Evolutionary conservation across 1,139 yeast genomes (phyloP).

Genomic region (Chernovozyma sophiae-reginae): DNA sequence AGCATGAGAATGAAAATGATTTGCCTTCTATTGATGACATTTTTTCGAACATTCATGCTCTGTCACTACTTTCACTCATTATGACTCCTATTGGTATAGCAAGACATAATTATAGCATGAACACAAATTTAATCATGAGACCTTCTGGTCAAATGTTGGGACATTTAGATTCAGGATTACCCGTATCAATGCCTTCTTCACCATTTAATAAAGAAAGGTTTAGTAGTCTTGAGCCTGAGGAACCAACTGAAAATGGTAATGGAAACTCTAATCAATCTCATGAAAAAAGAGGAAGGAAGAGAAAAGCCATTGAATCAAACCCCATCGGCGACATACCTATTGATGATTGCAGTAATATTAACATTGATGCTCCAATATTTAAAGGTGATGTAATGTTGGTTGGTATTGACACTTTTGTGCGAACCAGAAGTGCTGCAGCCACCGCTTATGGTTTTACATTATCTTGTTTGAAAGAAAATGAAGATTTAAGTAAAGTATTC

Average conservation of each 20-base stretch:
- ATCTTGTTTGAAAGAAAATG: conserved; percentile 47
- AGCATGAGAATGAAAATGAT: conserved; percentile 22
- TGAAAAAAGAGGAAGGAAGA: conserved; percentile 30
- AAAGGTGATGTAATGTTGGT: conserved; percentile 88
- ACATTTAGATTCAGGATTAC: conserved; percentile 5
- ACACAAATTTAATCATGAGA: conserved; percentile 63
- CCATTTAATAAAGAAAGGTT: conserved; percentile 6
- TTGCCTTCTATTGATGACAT: conserved; percentile 40
- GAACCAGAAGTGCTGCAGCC: conserved; percentile 75
- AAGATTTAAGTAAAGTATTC: conserved; percentile 32
- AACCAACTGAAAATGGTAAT: conserved; percentile 10
- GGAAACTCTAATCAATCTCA: conserved; percentile 7
- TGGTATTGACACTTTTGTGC: conserved; percentile 69
- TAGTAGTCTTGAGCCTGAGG: conserved; percentile 17
- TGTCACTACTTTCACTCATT: conserved; percentile 62
- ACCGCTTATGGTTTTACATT: conserved; percentile 71
- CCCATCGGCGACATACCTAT: conserved; percentile 38
- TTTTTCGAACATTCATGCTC: conserved; percentile 47
- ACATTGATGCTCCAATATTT: conserved; percentile 90
- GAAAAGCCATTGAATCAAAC: conserved; percentile 25
- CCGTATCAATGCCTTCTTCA: neutral
- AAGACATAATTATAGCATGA: conserved; percentile 84
- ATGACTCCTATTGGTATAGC: conserved; percentile 96
- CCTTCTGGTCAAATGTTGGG: conserved; percentile 68
- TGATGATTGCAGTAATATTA: conserved; percentile 58